These are phyloP conservation scores for Xylaria sp. DNA, from an alignment of 2,329 filamentous ascomycete genomes.

Conservation along the genomic window DNA sequence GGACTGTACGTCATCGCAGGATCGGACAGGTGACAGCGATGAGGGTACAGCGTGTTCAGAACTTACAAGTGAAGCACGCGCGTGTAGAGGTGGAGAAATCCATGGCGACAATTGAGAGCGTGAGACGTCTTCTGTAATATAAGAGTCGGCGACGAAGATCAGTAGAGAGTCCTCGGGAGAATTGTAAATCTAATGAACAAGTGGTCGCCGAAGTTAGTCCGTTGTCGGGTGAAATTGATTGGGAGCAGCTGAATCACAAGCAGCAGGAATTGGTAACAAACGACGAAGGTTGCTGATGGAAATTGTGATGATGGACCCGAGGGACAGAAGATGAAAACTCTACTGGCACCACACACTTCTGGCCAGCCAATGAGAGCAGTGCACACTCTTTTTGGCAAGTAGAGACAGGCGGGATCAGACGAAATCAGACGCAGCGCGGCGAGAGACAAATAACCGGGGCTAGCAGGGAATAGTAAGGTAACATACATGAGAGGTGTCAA, in stretches of 20 bases:
- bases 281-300: constrained; percentile 18
- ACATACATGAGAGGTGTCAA: constrained; percentile 22
- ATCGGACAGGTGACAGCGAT: constrained; percentile 11
- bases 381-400: constrained; percentile 28
- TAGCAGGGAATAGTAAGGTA: constrained; percentile 26
- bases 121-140: constrained; percentile 10
- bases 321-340: constrained; percentile 35
- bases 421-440: constrained; percentile 22
- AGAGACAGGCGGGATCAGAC: constrained; percentile 24
- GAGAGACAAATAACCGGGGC: constrained; percentile 34
- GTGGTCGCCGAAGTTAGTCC: constrained; percentile 23
- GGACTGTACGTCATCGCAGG: constrained; percentile 6
- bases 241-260: not conserved
- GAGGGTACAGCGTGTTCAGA: constrained; percentile 27
- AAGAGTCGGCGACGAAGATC: constrained; percentile 17
- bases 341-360: constrained; percentile 31
- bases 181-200: constrained; percentile 21
- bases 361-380: constrained; percentile 34
- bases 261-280: constrained; percentile 18
- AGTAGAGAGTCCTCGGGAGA: constrained; percentile 3
- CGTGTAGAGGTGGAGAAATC: constrained; percentile 55
- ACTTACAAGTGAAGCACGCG: constrained; percentile 64
- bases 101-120: constrained; percentile 51
- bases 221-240: constrained; percentile 9
- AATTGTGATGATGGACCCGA: constrained; percentile 24